A percentile compares a stretch with the other conserved stretches of the same genome.
Conservation (phyloP, 1,139 yeast species). For the Blastobotrys persicus region DNA sequence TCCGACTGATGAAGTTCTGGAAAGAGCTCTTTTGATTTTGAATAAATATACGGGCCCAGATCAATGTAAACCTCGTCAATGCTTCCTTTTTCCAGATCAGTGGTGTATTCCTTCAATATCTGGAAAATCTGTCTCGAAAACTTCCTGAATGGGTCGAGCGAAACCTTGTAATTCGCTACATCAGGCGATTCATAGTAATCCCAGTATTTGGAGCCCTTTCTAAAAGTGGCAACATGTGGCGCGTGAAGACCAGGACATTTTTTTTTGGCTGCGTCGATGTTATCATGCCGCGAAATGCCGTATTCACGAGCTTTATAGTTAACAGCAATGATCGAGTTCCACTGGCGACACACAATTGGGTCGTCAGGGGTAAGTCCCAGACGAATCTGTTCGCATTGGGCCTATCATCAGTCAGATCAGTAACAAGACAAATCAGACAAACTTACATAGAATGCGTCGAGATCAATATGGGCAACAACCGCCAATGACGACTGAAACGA, state of each 20-base stretch:
- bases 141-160: slow-evolving; percentile 85
- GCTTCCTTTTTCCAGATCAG: slow-evolving; percentile 80
- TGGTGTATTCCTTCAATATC: slow-evolving; percentile 46
- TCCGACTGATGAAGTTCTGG: slow-evolving; percentile 37
- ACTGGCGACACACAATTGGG: slow-evolving; percentile 93
- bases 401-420: slow-evolving; percentile 18
- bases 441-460: slow-evolving; percentile 80
- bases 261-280: slow-evolving; percentile 59
- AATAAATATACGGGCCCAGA: slow-evolving; percentile 56
- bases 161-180: slow-evolving; percentile 65
- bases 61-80: slow-evolving; percentile 92
- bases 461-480: slow-evolving; percentile 79
- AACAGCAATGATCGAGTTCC: slow-evolving; percentile 88
- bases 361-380: slow-evolving; percentile 60
- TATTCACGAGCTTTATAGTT: slow-evolving; percentile 72
- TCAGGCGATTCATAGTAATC: slow-evolving; percentile 55
- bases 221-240: slow-evolving; percentile 93
- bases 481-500: slow-evolving; percentile 62
- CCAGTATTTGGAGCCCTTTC: slow-evolving; percentile 84
- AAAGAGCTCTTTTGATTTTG: slow-evolving; percentile 35
- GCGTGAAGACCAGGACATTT: slow-evolving; percentile 74
- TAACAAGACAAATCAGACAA: background rate
- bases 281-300: slow-evolving; percentile 80
- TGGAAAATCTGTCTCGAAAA: slow-evolving; percentile 78
- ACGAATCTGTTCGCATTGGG: slow-evolving; percentile 86